Conservation (phyloP, 2,329 filamentous ascomycete genomes). For the Elsinoe ampelina region DNA sequence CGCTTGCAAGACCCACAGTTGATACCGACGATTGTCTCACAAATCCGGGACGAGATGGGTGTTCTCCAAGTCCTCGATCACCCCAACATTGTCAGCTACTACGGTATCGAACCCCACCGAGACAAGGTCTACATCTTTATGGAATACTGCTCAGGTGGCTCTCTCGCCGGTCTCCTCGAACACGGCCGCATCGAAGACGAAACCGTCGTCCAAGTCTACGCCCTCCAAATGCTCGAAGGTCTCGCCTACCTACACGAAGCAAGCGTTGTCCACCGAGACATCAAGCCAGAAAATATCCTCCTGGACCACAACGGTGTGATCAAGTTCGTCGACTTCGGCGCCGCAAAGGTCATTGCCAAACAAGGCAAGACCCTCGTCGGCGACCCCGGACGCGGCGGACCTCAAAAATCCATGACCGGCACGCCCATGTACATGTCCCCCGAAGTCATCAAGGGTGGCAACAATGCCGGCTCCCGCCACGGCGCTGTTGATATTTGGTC, state of each 20-base stretch:
- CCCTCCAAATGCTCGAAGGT: constrained; percentile 85
- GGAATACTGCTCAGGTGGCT: constrained; percentile 97
- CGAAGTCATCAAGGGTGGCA: constrained; percentile 92
- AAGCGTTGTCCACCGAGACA: constrained; percentile 88
- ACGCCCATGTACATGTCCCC: constrained; percentile 99
- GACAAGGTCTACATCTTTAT: constrained; percentile 99
- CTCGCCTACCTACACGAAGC: constrained; percentile 88
- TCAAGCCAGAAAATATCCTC: constrained; percentile 95
- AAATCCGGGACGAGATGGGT: constrained; percentile 95
- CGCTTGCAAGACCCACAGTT: constrained; percentile 91
- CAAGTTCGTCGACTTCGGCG: constrained; percentile 98
- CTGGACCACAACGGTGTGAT: constrained; percentile 97
- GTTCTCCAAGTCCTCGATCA: constrained; percentile 93
- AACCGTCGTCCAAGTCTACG: constrained; percentile 94
- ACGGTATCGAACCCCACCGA: constrained; percentile 93
- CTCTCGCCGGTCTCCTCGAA: constrained; percentile 78
- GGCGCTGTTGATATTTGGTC: constrained; percentile 95
- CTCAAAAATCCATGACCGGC: constrained; percentile 86
- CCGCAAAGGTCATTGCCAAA: constrained; percentile 90
- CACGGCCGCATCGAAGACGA: constrained; percentile 97
- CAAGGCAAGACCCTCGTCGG: constrained; percentile 78
- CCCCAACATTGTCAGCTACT: constrained; percentile 95
- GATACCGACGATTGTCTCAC: constrained; percentile 84
- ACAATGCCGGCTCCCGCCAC: constrained; percentile 59
- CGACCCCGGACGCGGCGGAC: constrained; percentile 28